Evolutionary conservation across 176 grass and related monocot genomes (phyloP), one percentile per base, ranked within the genome.

Genomic region (Oryza punctata): DNA sequence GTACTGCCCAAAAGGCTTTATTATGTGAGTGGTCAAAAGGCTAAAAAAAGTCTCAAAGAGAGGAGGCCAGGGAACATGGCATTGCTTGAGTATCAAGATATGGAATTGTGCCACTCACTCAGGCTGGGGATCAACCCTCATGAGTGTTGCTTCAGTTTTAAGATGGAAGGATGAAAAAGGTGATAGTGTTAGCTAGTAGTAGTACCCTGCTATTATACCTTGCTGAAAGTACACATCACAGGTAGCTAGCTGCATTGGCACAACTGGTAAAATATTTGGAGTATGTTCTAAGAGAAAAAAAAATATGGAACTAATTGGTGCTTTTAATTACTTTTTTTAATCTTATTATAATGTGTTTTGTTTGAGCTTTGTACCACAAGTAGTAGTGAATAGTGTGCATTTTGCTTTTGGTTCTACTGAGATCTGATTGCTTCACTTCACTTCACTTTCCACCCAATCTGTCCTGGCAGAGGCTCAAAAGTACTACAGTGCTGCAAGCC

Each of bases 61-160:
- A 61, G 19, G 54, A 65, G n/a, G 50, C 50, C 50, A 21, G 24
- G 59, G 82, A 54, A 28, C 72, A 85, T 85, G 64, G 75, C 65
- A 10, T 85, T 86, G 88, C 88, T 90, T 90, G 66, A 82, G 83
- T 78, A 82, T 78, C 88, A 86, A 78, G 88, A 72, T 77, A 75
- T 78, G 59, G 67, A 78, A 65, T 23, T 81, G 63, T 75, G 85
- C 77, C 84, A 41, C 84, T 86, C 74, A 52, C 37, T 38, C 67
- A 16, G 45, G 3, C 11, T 21, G 57, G 57, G 86, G 73, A 70
- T 78, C 86, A 24, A 9, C 15, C 8, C 68, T 74, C 81, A 89
- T 80, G 49, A 75, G 82, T 75, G 76, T 60, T 75, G 64, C 78
- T 74, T 89, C 87, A 69, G 26, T 26, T 21, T 45, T 14, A 85